Evolutionary conservation across 805 yeast species (phyloP).

Genomic region (Wickerhamiella kazuoi): DNA sequence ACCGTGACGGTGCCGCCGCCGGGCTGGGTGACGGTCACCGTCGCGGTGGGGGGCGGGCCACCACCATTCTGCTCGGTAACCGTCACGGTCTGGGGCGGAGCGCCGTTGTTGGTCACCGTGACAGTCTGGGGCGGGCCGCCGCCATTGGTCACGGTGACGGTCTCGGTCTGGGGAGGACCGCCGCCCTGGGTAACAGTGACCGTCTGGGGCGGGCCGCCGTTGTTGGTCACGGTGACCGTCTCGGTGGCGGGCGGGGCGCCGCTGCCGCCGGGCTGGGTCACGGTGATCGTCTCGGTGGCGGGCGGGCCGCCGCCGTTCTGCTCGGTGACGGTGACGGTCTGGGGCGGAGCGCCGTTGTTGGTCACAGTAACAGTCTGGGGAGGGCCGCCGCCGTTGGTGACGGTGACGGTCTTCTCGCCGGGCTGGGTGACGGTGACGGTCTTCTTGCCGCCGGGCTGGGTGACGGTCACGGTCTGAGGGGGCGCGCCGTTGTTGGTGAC

Average conservation of each 20-base stretch:
- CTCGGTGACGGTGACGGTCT: constrained; percentile 2
- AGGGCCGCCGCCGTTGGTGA: constrained; percentile 1
- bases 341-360: neutral
- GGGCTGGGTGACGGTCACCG: constrained; percentile 5
- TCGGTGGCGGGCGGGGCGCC: too few species aligned
- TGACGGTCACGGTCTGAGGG: constrained; percentile 6
- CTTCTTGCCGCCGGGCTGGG: constrained; percentile 9
- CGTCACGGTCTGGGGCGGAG: too few species aligned
- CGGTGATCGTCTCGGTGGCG: constrained; percentile 5
- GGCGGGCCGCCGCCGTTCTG: constrained; percentile 4
- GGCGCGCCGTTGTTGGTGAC: neutral
- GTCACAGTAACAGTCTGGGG: constrained; percentile 10
- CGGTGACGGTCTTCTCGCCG: neutral
- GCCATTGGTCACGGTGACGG: too few species aligned
- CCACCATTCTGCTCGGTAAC: neutral
- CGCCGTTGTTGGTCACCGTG: too few species aligned
- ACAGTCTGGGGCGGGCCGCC: too few species aligned
- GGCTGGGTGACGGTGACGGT: constrained; percentile 9
- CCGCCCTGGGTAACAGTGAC: too few species aligned
- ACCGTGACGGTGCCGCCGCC: too few species aligned
- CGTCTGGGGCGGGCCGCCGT: too few species aligned
- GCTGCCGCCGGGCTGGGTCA: constrained; percentile 1
- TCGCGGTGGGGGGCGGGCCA: constrained; percentile 6
- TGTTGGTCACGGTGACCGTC: neutral
- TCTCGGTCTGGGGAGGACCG: too few species aligned